Conservation (phyloP, 345 rosid genomes). For the Salix dunnii region DNA sequence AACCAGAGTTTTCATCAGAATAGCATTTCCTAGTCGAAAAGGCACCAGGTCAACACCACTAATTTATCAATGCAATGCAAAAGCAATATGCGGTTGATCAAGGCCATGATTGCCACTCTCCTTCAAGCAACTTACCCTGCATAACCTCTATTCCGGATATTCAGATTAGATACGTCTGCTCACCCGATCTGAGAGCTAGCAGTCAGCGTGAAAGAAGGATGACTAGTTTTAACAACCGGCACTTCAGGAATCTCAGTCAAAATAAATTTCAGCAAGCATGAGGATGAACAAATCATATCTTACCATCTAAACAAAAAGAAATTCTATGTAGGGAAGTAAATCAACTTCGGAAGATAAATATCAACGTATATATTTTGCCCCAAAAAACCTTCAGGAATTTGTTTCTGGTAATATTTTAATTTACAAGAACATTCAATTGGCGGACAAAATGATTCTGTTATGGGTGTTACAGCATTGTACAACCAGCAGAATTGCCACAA, state of each 20-base stretch:
- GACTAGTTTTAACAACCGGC: background rate
- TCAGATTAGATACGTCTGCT: background rate
- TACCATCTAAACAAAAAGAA: background rate
- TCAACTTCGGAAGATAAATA: background rate
- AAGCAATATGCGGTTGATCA: background rate
- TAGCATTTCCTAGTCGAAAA: background rate
- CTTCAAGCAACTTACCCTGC: background rate
- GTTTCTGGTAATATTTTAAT: conserved; percentile 18
- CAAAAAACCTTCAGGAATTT: conserved; percentile 4
- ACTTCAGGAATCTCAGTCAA: background rate
- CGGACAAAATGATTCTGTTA: conserved; percentile 20
- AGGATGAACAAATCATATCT: background rate
- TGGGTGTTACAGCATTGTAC: conserved; percentile 33
- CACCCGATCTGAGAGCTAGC: background rate
- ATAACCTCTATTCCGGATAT: background rate
- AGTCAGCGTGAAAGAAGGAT: background rate
- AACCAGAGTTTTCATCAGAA: background rate
- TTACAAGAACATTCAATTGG: conserved; percentile 28
- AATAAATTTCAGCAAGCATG: background rate
- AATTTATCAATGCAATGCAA: background rate
- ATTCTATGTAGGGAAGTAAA: background rate
- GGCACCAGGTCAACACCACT: background rate
- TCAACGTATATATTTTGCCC: conserved; percentile 16
- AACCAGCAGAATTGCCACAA: conserved; percentile 20
- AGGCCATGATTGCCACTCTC: background rate